Base-by-base conservation (phyloP, 1,284 basidiomycete genomes). In the Sanghuangporus baumii region DNA sequence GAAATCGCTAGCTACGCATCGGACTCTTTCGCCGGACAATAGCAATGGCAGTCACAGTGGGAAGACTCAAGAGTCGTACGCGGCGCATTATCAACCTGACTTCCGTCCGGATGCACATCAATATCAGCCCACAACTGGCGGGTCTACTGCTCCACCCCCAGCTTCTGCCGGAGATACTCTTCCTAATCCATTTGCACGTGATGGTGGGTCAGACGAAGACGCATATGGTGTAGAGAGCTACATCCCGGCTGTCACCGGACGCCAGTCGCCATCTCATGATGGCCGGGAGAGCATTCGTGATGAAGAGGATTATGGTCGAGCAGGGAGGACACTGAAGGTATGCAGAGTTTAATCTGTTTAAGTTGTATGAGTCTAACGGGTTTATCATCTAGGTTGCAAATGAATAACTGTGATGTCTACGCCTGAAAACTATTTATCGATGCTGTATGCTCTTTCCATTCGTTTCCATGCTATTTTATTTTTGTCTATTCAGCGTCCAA, bases 301-400 rank as follows among this genome's bases (percentile, higher is more conserved):
- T 50, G 74, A 76, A 36, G 74, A 76, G 47, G 76, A 77, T 47
- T 75, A 79, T 62, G 74, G 71, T 36, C 63, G 74, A 70, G 65
- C 72, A 66, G 51, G 72, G 72, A 65, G 78, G 64, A 78, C 81
- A 51, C 69, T 82, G 57, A 81, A 81, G 78, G 80, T 82, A 50
- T 43, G 75, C 65, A 26, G 67, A 50, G 12, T 50, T 47, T 34
- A 23, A n/a, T 31, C 12, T 47, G 7, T 20, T 18, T 61, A 55
- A 8, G 20, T 46, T 43, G 26, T 12, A 40, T 12, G 12, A 34
- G 36, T 43, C 31, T 16, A 31, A 16, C 37, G 16, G 9, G 20
- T n/a, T 16, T 2, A 46, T 46, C 16, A n/a, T 46, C 43, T 31
- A 63, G 62, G 62, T 63, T 20, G 62, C 62, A 46, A 63, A 63